These are phyloP conservation scores for Stephanodiscus minutulus DNA, from an alignment of 108 stramenopile species.

Conservation along the genomic window DNA sequence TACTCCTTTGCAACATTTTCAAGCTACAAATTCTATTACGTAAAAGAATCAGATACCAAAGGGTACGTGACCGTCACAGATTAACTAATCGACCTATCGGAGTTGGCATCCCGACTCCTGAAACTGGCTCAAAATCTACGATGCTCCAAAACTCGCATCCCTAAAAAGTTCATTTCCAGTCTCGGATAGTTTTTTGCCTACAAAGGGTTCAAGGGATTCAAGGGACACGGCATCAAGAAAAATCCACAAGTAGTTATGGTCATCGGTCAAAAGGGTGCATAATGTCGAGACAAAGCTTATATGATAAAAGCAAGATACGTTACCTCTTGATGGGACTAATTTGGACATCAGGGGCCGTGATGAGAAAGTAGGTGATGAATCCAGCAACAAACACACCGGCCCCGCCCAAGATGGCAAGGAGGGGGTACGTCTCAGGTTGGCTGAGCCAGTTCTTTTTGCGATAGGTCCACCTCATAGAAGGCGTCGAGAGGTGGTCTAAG, in stretches of 20 bases:
- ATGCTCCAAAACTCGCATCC: neutral
- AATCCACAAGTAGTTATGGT: neutral
- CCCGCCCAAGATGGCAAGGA: conserved; percentile 28
- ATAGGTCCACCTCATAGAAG: conserved; percentile 44
- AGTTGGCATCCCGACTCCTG: neutral
- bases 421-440: conserved; percentile 34
- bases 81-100: neutral
- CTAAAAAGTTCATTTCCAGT: conserved; percentile 1
- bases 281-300: neutral
- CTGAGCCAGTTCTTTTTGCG: conserved; percentile 50
- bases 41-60: no score
- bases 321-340: conserved; percentile 43
- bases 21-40: no score
- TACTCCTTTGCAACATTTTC: no score
- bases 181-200: conserved; percentile 12
- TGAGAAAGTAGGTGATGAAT: conserved; percentile 22
- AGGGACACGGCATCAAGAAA: neutral
- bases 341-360: conserved; percentile 36
- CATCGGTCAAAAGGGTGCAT: neutral
- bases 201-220: neutral
- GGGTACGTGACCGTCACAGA: no score
- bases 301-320: neutral
- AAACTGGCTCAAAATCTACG: neutral
- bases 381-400: conserved; percentile 19
- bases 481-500: conserved; percentile 34